Base-by-base conservation (phyloP, 1,139 yeast genomes). In the Zygoascus meyerae region DNA sequence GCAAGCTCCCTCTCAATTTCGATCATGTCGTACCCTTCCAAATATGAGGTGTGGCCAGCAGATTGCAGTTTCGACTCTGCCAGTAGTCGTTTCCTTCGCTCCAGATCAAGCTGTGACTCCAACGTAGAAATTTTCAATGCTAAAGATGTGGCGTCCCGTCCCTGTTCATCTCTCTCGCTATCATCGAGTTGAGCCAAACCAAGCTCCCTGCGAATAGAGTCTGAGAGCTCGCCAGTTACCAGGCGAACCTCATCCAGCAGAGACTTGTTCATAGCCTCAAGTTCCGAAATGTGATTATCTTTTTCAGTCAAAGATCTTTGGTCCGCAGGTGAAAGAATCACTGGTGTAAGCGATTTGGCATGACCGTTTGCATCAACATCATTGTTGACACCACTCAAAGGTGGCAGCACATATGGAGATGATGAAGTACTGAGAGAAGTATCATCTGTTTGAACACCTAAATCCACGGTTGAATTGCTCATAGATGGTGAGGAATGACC, bases 191-290 rank as follows among this genome's bases (percentile, higher is more conserved):
- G 36, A 5, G 34, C 51, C 5, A 66, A 52, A 3, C 57, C 59
- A 16, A 63, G 61, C 52, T 67, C 71, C 6, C 70, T 62, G 34
- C 69, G 61, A 21, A 64, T 56, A 2, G 68, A 55, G 47, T 67
- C 71, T 2, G 68, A 68, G 11, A 67, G 61, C 49, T 67, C 71
- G 21, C 63, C 55, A 1, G 69, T 61, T n/a, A 67, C 63, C 7
- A 65, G 54, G 7, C 67, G 54, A 14, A 67, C 52, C 41, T 67
- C 70, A 30, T 65, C 63, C 42, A 63, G 52, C 6, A 66, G 56
- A 17, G 56, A 40, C 42, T 48, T 50, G 42, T 60, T 56, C 53
- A 57, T 50, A 17, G 47, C 37, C 12, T 49, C 50, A 18, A 53
- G 42, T 31, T 50, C 53, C 14, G 31, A 17, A 11, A 50, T 42